These are phyloP conservation scores for Ceriops zippeliana DNA, from an alignment of 345 rosid genomes.

Conservation along the genomic window DNA sequence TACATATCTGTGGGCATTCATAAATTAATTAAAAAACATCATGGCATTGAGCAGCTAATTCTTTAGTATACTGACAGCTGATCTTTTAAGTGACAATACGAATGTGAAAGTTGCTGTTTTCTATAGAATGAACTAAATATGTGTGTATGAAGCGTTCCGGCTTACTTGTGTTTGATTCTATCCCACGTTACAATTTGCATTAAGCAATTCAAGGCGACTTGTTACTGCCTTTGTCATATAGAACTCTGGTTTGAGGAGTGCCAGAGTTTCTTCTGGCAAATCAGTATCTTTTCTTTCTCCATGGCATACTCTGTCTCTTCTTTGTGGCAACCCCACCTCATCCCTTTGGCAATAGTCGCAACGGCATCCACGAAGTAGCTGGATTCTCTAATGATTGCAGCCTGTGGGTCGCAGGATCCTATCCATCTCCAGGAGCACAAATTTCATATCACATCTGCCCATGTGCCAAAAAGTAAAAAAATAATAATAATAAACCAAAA, in stretches of 20 bases:
- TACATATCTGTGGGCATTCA: too few relatives aligned
- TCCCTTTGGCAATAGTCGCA: constrained; percentile 60
- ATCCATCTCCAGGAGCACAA: constrained; percentile 87
- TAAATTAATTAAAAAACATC: too few relatives aligned
- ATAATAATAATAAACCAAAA: too few relatives aligned
- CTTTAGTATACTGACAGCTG: too few relatives aligned
- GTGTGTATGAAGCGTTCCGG: constrained; percentile 7
- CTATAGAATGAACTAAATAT: too few relatives aligned
- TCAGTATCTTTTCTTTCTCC: constrained; percentile 71
- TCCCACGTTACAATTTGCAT: background rate
- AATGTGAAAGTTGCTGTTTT: too few relatives aligned
- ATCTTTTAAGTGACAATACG: too few relatives aligned
- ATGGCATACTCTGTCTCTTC: constrained; percentile 60
- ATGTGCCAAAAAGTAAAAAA: background rate
- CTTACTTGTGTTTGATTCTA: constrained; percentile 4
- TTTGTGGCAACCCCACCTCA: constrained; percentile 82
- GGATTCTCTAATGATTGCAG: constrained; percentile 74
- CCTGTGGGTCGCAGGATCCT: constrained; percentile 79
- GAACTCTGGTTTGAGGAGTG: constrained; percentile 50
- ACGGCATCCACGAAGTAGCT: constrained; percentile 61
- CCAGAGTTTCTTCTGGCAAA: constrained; percentile 95
- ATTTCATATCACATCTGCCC: constrained; percentile 83
- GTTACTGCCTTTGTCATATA: constrained; percentile 19
- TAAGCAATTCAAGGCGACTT: background rate
- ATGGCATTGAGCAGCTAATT: too few relatives aligned